These are phyloP conservation scores for Phyllosticta citribraziliensis DNA, from an alignment of 2,329 filamentous ascomycete genomes.

Conservation along the genomic window DNA sequence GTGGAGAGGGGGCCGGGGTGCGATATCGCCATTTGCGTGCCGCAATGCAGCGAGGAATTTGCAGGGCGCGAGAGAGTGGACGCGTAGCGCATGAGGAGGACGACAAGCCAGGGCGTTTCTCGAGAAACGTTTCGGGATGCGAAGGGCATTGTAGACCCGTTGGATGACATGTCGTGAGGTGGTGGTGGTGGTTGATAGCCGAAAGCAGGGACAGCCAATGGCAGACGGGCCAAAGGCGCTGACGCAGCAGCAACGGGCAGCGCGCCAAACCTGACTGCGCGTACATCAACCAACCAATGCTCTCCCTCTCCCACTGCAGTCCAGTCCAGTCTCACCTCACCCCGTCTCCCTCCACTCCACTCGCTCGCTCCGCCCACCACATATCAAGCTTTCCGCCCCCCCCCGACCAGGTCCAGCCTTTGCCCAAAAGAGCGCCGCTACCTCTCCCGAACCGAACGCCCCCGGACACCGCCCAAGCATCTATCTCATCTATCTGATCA, in stretches of 20 bases:
- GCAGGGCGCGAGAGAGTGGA: background rate
- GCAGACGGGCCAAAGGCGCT: background rate
- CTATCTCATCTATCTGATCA: conserved; percentile 9
- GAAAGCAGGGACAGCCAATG: background rate
- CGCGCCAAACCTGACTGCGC: too few relatives aligned
- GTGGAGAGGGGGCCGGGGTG: background rate
- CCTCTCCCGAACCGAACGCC: background rate
- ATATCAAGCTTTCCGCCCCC: background rate
- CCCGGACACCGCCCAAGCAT: background rate
- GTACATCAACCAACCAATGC: background rate
- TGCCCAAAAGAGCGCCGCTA: too few relatives aligned
- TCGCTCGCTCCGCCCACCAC: background rate
- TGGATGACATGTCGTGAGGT: background rate
- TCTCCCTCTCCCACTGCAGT: background rate
- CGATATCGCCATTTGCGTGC: background rate
- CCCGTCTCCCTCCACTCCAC: background rate
- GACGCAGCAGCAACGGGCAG: background rate
- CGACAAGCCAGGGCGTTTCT: too few relatives aligned
- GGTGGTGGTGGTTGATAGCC: background rate
- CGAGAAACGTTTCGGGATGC: too few relatives aligned
- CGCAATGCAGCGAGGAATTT: background rate
- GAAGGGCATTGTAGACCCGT: too few relatives aligned
- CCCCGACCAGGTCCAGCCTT: background rate
- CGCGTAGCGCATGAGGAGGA: too few relatives aligned
- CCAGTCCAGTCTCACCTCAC: background rate